phyloP scores from a whole-genome alignment of 345 rosid species.

The Lepidium aucheri region DNA sequence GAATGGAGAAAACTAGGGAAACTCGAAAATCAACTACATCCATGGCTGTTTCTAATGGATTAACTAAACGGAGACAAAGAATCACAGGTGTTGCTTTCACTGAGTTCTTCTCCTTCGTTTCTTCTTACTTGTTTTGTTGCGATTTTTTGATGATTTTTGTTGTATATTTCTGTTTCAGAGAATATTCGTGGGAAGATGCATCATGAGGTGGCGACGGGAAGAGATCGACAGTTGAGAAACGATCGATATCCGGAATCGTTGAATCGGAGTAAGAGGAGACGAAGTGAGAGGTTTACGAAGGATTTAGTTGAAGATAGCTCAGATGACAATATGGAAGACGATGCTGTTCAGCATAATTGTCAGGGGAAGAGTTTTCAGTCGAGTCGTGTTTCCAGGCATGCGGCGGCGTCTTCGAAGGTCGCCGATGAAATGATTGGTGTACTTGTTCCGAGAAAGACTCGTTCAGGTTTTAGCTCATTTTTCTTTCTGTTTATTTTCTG shows the following conservation, averaged over 20 bases:
- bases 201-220: conserved; percentile 28
- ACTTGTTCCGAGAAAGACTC: conserved; percentile 57
- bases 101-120: neutral
- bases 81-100: conserved; percentile 10
- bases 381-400: conserved; percentile 11
- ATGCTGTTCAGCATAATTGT: conserved; percentile 14
- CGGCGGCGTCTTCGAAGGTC: conserved; percentile 17
- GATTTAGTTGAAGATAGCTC: conserved; percentile 34
- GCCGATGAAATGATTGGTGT: conserved; percentile 47
- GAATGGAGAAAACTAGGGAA: conserved; percentile 45
- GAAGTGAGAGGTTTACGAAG: conserved; percentile 29
- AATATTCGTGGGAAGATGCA: conserved; percentile 26
- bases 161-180: conserved; percentile 11
- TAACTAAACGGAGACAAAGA: conserved; percentile 38
- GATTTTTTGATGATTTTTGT: neutral
- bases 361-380: conserved; percentile 14
- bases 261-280: conserved; percentile 38
- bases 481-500: neutral
- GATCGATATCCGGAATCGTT: conserved; percentile 23
- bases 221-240: conserved; percentile 27
- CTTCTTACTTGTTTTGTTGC: neutral
- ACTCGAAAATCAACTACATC: conserved; percentile 32
- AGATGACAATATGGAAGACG: conserved; percentile 37
- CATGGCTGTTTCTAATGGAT: conserved; percentile 35
- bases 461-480: conserved; percentile 34